A percentile compares a stretch with the other conserved stretches of the same genome.
Conservation (phyloP, 345 rosid species). For the Litchi chinensis region DNA sequence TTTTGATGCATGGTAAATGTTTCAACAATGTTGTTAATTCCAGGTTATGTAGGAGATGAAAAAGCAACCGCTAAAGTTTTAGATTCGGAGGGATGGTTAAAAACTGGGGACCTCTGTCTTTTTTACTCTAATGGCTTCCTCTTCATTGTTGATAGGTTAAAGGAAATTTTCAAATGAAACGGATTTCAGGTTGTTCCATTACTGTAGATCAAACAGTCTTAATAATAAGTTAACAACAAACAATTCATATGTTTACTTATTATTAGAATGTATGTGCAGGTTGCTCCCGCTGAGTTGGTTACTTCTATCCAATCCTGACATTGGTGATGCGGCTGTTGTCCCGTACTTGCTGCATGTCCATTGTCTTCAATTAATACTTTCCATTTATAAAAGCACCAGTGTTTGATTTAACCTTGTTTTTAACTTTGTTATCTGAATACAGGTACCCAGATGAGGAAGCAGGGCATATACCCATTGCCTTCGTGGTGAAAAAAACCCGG, state of each 20-base stretch:
- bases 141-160: slow-evolving; percentile 76
- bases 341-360: slow-evolving; percentile 32
- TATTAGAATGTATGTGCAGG: slow-evolving; percentile 28
- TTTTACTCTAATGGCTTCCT: slow-evolving; percentile 68
- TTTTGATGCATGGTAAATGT: too few species aligned
- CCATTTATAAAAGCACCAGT: too few species aligned
- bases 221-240: too few species aligned
- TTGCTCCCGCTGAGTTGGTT: slow-evolving; percentile 61
- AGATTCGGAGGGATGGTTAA: slow-evolving; percentile 67
- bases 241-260: background rate
- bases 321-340: slow-evolving; percentile 54
- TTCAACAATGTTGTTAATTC: background rate
- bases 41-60: slow-evolving; percentile 82
- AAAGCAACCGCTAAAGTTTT: slow-evolving; percentile 82
- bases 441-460: slow-evolving; percentile 42
- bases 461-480: slow-evolving; percentile 39
- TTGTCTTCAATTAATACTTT: too few species aligned
- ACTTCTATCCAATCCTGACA: slow-evolving; percentile 46
- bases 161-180: slow-evolving; percentile 90
- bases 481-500: slow-evolving; percentile 29
- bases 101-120: slow-evolving; percentile 88
- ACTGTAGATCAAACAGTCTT: background rate
- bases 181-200: slow-evolving; percentile 69
- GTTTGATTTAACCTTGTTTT: too few species aligned
- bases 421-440: background rate